Evolutionary conservation across 257 asterid genomes (phyloP), one percentile per base, ranked within the genome.

Genomic region (Haberlea rhodopensis): DNA sequence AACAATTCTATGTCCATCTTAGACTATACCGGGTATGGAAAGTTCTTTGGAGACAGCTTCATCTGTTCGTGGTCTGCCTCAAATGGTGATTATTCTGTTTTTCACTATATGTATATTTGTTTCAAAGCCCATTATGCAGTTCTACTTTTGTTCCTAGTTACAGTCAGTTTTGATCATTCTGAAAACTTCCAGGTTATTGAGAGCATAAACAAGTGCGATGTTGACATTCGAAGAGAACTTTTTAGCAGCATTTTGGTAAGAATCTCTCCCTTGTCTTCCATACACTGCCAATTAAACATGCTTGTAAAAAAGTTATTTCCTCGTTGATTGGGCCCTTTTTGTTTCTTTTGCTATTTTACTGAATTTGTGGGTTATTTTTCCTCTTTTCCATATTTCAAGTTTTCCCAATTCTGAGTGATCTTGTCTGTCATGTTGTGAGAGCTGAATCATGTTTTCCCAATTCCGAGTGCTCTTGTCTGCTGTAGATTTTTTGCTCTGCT

Each of bases 1-100:
- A 65, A 63, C 68, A 57, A 22, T 53, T 68, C 68, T 75, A 74
- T 77, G 45, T 73, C 15, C 53, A 34, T 75, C 67, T 26, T 82
- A 92, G 99, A 87, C 94, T 69, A 94, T 94, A 65, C 95, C 96
- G 46, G 95, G 95, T 40, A 86, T 90, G 97, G 97, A 90, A 81
- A 76, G 76, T 73, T 76, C 64, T 64, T 73, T 83, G 13, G 96
- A 88, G 77, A 76, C 62, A 22, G 73, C 85, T 59, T 73, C 90
- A 65, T 80, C 83, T 31, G 82, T 85, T 74, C 96, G 96, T 51
- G 99, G 97, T 74, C 89, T 94, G 63, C 94, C 95, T 8, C 97
- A 90, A 75, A 90, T 88, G 96, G 97, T 87, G 76, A 83, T 58
- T 73, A 65, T 27, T 34, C 60, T 66, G 32, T 25, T 31, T 66